Percentiles rank a stretch among this genome's conserved stretches.
Evolutionary conservation across 257 asterid species (phyloP).

Genomic region (Thymus quinquecostatus): DNA sequence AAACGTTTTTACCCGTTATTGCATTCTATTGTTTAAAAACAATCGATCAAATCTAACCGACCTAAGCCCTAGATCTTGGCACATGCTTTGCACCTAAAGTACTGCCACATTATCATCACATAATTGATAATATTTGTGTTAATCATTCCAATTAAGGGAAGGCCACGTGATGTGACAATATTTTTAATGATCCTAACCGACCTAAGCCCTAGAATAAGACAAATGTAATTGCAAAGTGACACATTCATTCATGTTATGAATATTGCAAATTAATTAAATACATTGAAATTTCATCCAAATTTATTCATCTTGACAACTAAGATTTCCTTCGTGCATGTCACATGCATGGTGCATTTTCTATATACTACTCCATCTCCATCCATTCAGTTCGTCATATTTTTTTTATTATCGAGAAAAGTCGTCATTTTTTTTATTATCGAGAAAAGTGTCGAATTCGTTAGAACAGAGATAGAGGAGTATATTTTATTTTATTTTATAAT

Average conservation of each 20-base stretch:
- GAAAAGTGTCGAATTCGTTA: too few relatives aligned
- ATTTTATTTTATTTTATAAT: too few relatives aligned
- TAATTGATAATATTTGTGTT: not conserved
- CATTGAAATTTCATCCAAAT: not conserved
- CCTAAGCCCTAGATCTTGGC: slow-evolving; percentile 28
- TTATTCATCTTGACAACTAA: not conserved
- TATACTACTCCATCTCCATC: too few relatives aligned
- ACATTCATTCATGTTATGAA: not conserved
- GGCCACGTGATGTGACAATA: slow-evolving; percentile 4
- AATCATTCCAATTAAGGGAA: slow-evolving; percentile 20
- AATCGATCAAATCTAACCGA: not conserved
- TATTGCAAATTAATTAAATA: too few relatives aligned
- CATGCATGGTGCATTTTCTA: not conserved
- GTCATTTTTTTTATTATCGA: too few relatives aligned
- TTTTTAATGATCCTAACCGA: not conserved
- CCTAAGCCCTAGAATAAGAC: not conserved
- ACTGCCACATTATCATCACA: not conserved
- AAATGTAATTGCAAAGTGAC: not conserved
- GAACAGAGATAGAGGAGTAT: too few relatives aligned
- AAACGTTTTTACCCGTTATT: not conserved
- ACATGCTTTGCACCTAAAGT: slow-evolving; percentile 8
- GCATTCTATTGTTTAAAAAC: not conserved
- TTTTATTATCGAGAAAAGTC: too few relatives aligned
- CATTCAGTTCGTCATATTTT: too few relatives aligned
- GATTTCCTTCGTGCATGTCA: not conserved